Conservation (phyloP, 1,139 yeast species). For the Suhomyces bokatorum region DNA sequence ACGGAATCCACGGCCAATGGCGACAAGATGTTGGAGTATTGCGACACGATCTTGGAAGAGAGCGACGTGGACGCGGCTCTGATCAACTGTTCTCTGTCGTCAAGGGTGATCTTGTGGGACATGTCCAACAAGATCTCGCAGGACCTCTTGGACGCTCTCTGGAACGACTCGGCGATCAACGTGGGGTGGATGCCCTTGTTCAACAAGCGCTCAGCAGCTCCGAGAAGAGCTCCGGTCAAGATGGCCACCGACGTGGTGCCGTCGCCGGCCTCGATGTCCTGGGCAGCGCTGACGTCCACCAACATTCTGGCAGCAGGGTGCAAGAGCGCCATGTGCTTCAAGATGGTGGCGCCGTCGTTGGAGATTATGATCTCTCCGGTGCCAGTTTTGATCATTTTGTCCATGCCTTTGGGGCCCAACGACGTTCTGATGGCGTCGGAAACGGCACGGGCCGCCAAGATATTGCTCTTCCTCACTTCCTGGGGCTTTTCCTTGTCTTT, state of each 20-base stretch:
- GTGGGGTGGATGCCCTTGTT: constrained; percentile 96
- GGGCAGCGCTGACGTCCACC: constrained; percentile 96
- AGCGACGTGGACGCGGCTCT: constrained; percentile 95
- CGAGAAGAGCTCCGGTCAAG: constrained; percentile 87
- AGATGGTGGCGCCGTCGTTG: constrained; percentile 96
- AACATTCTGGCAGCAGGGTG: constrained; percentile 99
- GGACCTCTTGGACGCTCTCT: constrained; percentile 87
- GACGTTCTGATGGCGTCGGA: constrained; percentile 98
- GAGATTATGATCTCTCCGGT: constrained; percentile 92
- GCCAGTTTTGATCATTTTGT: constrained; percentile 95
- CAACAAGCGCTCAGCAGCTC: constrained; percentile 89
- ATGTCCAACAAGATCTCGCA: constrained; percentile 81
- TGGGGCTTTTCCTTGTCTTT: constrained; percentile 96
- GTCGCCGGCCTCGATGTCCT: constrained; percentile 98
- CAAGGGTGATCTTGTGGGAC: constrained; percentile 74
- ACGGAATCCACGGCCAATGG: constrained; percentile 97
- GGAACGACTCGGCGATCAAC: constrained; percentile 91
- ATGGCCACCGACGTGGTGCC: constrained; percentile 98
- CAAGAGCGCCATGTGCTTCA: constrained; percentile 95
- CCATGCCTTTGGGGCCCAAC: constrained; percentile 99
- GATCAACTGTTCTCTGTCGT: constrained; percentile 77
- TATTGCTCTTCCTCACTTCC: constrained; percentile 91
- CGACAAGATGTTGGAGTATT: constrained; percentile 78
- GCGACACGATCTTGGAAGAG: constrained; percentile 93
- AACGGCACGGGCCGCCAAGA: constrained; percentile 94